Evolutionary conservation across 2,329 filamentous ascomycete species (phyloP).

Genomic region (Chaetomium sp.): DNA sequence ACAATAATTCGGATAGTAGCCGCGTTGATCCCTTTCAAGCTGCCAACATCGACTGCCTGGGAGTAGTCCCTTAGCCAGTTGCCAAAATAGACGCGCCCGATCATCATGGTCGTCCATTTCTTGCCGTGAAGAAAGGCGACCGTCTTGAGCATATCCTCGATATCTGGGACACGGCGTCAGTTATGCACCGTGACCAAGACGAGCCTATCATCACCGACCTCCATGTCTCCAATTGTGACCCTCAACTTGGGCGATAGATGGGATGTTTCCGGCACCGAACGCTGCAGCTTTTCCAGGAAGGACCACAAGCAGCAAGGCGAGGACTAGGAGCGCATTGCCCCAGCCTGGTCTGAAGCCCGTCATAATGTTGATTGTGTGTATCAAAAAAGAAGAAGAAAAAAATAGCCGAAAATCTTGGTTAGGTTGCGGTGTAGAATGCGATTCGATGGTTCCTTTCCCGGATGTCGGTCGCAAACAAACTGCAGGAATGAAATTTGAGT

Average conservation of each 20-base stretch:
- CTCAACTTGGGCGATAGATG: constrained; percentile 65
- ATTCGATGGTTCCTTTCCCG: background rate
- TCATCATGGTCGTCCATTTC: constrained; percentile 80
- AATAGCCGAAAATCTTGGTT: background rate
- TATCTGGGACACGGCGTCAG: constrained; percentile 53
- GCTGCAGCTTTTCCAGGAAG: constrained; percentile 60
- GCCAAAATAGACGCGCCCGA: constrained; percentile 80
- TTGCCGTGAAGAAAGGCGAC: constrained; percentile 76
- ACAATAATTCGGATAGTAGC: constrained; percentile 73
- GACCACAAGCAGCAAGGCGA: constrained; percentile 57
- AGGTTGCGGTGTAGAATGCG: constrained; percentile 10
- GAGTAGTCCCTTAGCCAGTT: constrained; percentile 89
- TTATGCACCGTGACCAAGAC: background rate
- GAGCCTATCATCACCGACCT: constrained; percentile 44
- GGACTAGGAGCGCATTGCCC: constrained; percentile 55
- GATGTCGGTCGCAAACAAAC: background rate
- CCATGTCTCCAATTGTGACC: constrained; percentile 72
- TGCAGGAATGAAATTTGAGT: background rate
- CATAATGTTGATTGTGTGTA: constrained; percentile 44
- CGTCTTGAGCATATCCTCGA: constrained; percentile 79
- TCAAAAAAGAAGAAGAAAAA: background rate
- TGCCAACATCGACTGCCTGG: constrained; percentile 79
- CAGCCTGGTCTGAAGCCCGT: constrained; percentile 50
- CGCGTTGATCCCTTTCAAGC: constrained; percentile 75
- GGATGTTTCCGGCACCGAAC: constrained; percentile 72